Evolutionary conservation across 257 asterid genomes (phyloP).

Genomic region (Capsicum pubescens): DNA sequence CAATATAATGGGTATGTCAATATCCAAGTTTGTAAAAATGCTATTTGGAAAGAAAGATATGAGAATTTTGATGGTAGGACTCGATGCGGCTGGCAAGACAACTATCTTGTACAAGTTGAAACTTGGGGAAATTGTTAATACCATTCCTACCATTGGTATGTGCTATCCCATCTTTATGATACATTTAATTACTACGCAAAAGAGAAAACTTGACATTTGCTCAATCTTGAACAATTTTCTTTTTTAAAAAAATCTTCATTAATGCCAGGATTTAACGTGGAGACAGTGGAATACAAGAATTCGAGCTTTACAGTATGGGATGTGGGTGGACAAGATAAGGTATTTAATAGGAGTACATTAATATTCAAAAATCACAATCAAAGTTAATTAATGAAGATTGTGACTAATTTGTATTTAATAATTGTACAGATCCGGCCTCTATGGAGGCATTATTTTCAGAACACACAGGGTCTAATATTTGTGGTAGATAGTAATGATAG

Average conservation of each 20-base stretch:
- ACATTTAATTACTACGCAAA: background rate
- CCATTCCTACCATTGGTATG: slow-evolving; percentile 61
- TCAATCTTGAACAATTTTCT: background rate
- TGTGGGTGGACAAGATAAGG: slow-evolving; percentile 66
- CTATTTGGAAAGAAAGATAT: slow-evolving; percentile 51
- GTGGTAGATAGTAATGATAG: slow-evolving; percentile 57
- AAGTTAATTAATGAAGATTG: background rate
- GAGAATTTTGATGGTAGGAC: slow-evolving; percentile 64
- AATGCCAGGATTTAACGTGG: slow-evolving; percentile 53
- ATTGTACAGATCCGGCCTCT: slow-evolving; percentile 48
- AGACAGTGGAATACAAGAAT: slow-evolving; percentile 57
- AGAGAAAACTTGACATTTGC: background rate
- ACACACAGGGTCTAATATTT: slow-evolving; percentile 55
- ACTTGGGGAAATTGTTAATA: slow-evolving; percentile 56
- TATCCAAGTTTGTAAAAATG: slow-evolving; percentile 46
- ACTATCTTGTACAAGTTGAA: slow-evolving; percentile 55
- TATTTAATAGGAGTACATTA: background rate
- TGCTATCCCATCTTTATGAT: background rate
- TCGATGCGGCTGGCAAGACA: slow-evolving; percentile 58
- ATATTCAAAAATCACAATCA: background rate
- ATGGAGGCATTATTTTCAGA: slow-evolving; percentile 58
- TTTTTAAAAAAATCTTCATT: background rate
- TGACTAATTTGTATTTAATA: background rate
- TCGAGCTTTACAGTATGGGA: slow-evolving; percentile 60
- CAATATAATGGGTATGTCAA: slow-evolving; percentile 48